Evolutionary conservation across 129 eudicot species (phyloP).

Genomic region (Artemisia argyi): DNA sequence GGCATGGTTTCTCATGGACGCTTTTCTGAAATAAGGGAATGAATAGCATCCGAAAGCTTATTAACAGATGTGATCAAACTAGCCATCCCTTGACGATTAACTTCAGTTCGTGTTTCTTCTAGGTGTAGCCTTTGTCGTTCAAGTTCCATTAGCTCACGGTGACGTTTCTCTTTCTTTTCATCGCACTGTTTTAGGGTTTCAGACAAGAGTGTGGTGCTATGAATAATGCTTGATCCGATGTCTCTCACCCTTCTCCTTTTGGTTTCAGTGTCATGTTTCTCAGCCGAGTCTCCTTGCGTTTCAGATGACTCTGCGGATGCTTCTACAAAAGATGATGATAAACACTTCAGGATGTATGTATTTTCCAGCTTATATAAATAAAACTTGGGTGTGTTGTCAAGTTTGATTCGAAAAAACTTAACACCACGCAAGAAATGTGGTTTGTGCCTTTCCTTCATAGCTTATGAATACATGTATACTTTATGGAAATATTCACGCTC

Average conservation of each 20-base stretch:
- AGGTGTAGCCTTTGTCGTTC: conserved; percentile 41
- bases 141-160: conserved; percentile 46
- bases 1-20: conserved; percentile 1
- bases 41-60: conserved; percentile 52
- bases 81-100: conserved; percentile 43
- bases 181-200: conserved; percentile 35
- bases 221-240: conserved; percentile 36
- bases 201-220: conserved; percentile 34
- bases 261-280: conserved; percentile 22
- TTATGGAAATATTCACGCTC: no score
- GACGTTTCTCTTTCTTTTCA: conserved; percentile 44
- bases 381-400: no score
- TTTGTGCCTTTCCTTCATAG: no score
- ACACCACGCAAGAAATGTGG: no score
- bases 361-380: background rate
- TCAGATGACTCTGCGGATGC: conserved; percentile 40
- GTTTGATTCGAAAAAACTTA: no score
- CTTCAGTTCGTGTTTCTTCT: conserved; percentile 42
- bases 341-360: background rate
- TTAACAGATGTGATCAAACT: conserved; percentile 38
- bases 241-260: conserved; percentile 38
- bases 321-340: conserved; percentile 9
- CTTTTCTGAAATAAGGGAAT: conserved; percentile 43
- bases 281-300: conserved; percentile 31
- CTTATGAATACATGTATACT: no score